These are phyloP conservation scores for Candida easanensis DNA, from an alignment of 805 yeast genomes.

Conservation along the genomic window DNA sequence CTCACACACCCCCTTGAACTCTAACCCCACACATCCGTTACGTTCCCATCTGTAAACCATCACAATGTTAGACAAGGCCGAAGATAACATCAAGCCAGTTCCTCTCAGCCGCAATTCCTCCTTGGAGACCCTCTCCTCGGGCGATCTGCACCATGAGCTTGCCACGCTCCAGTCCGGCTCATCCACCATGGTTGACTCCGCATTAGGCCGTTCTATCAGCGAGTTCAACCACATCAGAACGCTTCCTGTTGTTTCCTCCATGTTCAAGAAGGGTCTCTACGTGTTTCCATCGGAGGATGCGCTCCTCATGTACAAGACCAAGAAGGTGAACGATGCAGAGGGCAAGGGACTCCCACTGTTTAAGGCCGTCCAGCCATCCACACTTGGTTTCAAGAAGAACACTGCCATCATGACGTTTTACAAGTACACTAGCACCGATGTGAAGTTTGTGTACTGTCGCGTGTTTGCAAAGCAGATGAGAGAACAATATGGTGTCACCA, in stretches of 20 bases:
- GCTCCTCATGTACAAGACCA: slow-evolving; percentile 24
- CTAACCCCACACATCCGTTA: neutral
- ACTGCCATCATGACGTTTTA: slow-evolving; percentile 31
- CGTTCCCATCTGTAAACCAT: too few species aligned
- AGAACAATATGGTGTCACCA: slow-evolving; percentile 22
- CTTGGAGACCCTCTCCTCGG: slow-evolving; percentile 1
- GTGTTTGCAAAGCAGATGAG: slow-evolving; percentile 26
- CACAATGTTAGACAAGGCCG: neutral
- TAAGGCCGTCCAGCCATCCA: slow-evolving; percentile 31
- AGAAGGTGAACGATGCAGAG: slow-evolving; percentile 28
- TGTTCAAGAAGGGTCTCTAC: slow-evolving; percentile 35
- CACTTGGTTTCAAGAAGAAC: slow-evolving; percentile 29
- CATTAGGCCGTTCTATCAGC: slow-evolving; percentile 21
- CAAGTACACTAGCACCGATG: slow-evolving; percentile 21
- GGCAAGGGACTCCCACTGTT: slow-evolving; percentile 34
- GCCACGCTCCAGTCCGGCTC: slow-evolving; percentile 9
- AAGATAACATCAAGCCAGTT: neutral
- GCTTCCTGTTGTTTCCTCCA: slow-evolving; percentile 31
- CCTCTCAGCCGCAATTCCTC: slow-evolving; percentile 1
- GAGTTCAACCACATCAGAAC: slow-evolving; percentile 29
- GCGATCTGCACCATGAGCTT: slow-evolving; percentile 5
- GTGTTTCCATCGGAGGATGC: slow-evolving; percentile 37
- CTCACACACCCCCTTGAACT: neutral
- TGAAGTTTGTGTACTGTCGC: slow-evolving; percentile 33
- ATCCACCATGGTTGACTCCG: slow-evolving; percentile 23